Conservation (phyloP, 345 rosid species). For the Firmiana major region DNA sequence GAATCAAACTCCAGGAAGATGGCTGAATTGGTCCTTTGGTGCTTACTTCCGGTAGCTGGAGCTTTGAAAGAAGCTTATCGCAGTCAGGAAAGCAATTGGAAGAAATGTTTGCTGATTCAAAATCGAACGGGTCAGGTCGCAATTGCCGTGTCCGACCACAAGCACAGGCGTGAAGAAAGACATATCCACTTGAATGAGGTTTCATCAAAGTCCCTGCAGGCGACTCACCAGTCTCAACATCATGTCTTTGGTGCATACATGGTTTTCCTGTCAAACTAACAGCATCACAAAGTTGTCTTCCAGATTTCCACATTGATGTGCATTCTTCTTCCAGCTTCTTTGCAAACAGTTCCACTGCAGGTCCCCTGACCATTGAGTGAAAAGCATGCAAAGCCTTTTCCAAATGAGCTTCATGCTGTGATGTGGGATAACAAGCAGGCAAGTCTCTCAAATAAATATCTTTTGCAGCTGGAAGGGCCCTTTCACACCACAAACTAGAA, state of each 20-base stretch:
- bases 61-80: slow-evolving; percentile 57
- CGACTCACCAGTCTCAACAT: slow-evolving; percentile 26
- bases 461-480: slow-evolving; percentile 69
- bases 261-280: slow-evolving; percentile 88
- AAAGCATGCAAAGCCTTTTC: slow-evolving; percentile 60
- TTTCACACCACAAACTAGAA: slow-evolving; percentile 75
- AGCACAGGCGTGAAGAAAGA: slow-evolving; percentile 83
- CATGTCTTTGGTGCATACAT: slow-evolving; percentile 70
- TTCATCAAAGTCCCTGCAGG: slow-evolving; percentile 26
- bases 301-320: slow-evolving; percentile 67
- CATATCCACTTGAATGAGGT: slow-evolving; percentile 73
- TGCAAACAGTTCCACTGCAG: slow-evolving; percentile 52
- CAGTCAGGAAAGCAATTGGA: slow-evolving; percentile 60
- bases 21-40: slow-evolving; percentile 45
- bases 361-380: slow-evolving; percentile 74
- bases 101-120: slow-evolving; percentile 59
- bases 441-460: slow-evolving; percentile 65
- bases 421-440: slow-evolving; percentile 71
- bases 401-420: slow-evolving; percentile 60
- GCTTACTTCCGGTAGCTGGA: slow-evolving; percentile 47
- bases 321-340: slow-evolving; percentile 74
- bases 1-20: slow-evolving; percentile 74
- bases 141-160: slow-evolving; percentile 73
- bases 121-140: slow-evolving; percentile 67
- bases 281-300: slow-evolving; percentile 86